Evolutionary conservation across 768 basidiomycete genomes (phyloP).

Genomic region (Serendipita sp.): DNA sequence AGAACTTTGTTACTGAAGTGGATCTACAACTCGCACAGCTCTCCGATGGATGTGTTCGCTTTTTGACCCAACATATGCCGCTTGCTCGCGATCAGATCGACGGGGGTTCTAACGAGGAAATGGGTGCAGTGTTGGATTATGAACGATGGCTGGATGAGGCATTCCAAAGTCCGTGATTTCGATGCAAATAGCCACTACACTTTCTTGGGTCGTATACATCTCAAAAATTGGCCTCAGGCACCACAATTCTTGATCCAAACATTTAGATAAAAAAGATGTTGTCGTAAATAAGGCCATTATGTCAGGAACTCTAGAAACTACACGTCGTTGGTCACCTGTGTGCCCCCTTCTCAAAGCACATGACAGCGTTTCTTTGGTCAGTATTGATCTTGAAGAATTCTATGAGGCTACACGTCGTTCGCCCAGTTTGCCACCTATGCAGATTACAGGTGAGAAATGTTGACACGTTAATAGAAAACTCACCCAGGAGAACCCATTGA

Average conservation of each 20-base stretch:
- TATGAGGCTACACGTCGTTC: background rate
- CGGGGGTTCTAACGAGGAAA: background rate
- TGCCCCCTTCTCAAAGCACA: too few relatives aligned
- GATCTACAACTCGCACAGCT: constrained; percentile 77
- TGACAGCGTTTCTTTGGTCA: too few relatives aligned
- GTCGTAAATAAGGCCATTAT: too few relatives aligned
- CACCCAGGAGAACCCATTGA: constrained; percentile 95
- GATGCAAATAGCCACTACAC: too few relatives aligned
- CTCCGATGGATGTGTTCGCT: constrained; percentile 57
- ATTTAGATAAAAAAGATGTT: too few relatives aligned
- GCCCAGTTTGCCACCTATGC: background rate
- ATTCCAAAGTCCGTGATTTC: background rate
- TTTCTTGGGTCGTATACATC: too few relatives aligned
- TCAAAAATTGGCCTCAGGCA: too few relatives aligned
- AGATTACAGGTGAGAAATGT: background rate
- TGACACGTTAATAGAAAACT: background rate
- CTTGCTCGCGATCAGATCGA: constrained; percentile 14
- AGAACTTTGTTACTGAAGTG: constrained; percentile 88
- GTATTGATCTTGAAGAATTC: too few relatives aligned
- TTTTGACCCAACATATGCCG: constrained; percentile 73
- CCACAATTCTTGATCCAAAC: too few relatives aligned
- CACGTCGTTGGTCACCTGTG: too few relatives aligned
- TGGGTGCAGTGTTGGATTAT: constrained; percentile 10
- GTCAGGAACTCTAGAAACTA: too few relatives aligned
- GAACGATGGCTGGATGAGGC: constrained; percentile 7